phyloP scores from a whole-genome alignment of 176 grass and related monocot genomes.

The Oryza glumipatula region DNA sequence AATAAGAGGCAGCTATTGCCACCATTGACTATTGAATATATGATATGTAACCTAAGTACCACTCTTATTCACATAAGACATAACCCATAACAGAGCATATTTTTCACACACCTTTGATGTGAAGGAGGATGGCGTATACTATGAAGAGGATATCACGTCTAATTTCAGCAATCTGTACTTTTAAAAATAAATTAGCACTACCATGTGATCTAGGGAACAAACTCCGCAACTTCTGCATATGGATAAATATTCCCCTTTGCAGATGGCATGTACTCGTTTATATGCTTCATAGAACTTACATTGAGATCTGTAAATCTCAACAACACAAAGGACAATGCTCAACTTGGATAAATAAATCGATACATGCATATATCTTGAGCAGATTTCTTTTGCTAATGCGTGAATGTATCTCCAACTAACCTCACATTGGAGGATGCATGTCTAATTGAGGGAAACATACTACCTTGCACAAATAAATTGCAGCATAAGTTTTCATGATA shows the following conservation, averaged over 20 bases:
- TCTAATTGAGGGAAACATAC: background rate
- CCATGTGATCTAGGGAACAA: background rate
- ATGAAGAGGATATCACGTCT: background rate
- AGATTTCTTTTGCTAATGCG: background rate
- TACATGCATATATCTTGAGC: background rate
- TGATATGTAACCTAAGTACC: background rate
- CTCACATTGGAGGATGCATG: background rate
- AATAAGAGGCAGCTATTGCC: background rate
- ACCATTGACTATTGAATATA: background rate
- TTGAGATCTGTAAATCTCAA: background rate
- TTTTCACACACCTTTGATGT: background rate
- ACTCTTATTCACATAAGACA: background rate
- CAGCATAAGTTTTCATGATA: background rate
- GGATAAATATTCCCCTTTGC: background rate
- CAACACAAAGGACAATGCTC: background rate
- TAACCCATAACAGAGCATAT: background rate
- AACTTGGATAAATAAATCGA: slow-evolving; percentile 3
- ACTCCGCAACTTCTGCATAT: no score
- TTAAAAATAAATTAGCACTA: background rate
- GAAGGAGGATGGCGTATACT: background rate
- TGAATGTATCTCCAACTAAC: background rate
- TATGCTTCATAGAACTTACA: background rate
- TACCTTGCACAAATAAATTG: background rate
- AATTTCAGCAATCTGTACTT: background rate
- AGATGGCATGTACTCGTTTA: background rate